phyloP scores from a whole-genome alignment of 208 protist genomes.

The Trypanosoma caninum region DNA sequence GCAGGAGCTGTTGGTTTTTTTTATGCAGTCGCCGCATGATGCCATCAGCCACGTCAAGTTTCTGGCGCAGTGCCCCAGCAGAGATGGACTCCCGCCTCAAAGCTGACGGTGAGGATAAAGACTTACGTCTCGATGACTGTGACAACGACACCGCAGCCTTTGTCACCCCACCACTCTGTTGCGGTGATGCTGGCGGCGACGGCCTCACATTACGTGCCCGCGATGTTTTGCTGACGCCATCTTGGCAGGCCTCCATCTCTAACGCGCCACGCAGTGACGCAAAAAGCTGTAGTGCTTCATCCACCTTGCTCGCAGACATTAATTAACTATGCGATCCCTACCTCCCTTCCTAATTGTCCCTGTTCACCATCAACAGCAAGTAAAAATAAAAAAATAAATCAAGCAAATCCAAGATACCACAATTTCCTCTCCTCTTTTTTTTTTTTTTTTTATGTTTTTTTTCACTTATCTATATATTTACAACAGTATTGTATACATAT shows the following conservation, averaged over 20 bases:
- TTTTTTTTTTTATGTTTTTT: no score
- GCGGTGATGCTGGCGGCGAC: neutral
- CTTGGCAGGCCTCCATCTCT: neutral
- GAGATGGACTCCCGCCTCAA: neutral
- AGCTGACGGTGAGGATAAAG: neutral
- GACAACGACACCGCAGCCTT: neutral
- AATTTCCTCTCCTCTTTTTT: no score
- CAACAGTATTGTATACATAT: neutral
- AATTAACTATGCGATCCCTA: neutral
- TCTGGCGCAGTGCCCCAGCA: constrained; percentile 6
- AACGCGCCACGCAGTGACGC: constrained; percentile 11
- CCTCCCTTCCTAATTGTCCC: neutral
- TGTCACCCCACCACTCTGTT: neutral
- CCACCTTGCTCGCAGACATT: constrained; percentile 15
- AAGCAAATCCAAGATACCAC: neutral
- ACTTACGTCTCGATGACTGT: neutral
- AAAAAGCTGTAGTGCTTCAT: constrained; percentile 30
- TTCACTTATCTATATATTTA: neutral
- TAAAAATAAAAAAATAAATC: neutral
- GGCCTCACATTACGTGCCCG: neutral
- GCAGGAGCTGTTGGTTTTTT: constrained; percentile 33
- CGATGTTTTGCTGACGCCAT: neutral
- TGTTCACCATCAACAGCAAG: neutral
- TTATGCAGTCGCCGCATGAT: constrained; percentile 32
- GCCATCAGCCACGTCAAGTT: constrained; percentile 21